phyloP scores from a whole-genome alignment of 2,329 filamentous ascomycete species.

The Penicillium sp. region DNA sequence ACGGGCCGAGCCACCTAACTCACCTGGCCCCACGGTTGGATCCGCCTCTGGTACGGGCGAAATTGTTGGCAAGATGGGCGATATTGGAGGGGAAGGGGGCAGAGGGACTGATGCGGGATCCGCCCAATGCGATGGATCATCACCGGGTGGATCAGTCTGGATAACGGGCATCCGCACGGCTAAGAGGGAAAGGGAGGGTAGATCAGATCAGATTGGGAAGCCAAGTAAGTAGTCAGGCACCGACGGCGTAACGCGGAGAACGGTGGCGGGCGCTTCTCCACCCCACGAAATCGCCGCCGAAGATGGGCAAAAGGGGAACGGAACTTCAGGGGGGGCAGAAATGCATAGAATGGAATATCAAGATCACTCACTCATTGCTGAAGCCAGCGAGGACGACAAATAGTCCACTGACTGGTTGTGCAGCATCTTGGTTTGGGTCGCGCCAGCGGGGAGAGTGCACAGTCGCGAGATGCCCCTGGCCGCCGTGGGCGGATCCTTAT shows the following conservation, averaged over 20 bases:
- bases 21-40: slow-evolving; percentile 37
- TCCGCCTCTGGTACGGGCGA: slow-evolving; percentile 19
- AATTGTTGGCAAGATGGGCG: slow-evolving; percentile 28
- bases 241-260: slow-evolving; percentile 13
- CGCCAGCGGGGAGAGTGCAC: slow-evolving; percentile 38
- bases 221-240: slow-evolving; percentile 25
- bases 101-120: slow-evolving; percentile 33
- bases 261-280: slow-evolving; percentile 10
- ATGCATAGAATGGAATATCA: slow-evolving; percentile 17
- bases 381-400: slow-evolving; percentile 40
- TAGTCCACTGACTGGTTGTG: slow-evolving; percentile 39
- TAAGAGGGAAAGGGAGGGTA: slow-evolving; percentile 14
- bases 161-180: slow-evolving; percentile 37
- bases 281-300: slow-evolving; percentile 9
- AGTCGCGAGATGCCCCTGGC: slow-evolving; percentile 44
- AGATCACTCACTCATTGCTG: slow-evolving; percentile 42
- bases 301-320: slow-evolving; percentile 12
- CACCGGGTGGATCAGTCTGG: slow-evolving; percentile 40
- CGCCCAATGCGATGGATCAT: slow-evolving; percentile 36
- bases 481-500: slow-evolving; percentile 39
- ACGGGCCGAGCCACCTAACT: slow-evolving; percentile 40
- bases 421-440: slow-evolving; percentile 47
- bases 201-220: slow-evolving; percentile 30
- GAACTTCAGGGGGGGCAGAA: slow-evolving; percentile 4
- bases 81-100: slow-evolving; percentile 26